Percentiles rank a stretch among this genome's conserved stretches.
Conservation (phyloP, 441 rosid genomes). For the Gossypium lobatum region DNA sequence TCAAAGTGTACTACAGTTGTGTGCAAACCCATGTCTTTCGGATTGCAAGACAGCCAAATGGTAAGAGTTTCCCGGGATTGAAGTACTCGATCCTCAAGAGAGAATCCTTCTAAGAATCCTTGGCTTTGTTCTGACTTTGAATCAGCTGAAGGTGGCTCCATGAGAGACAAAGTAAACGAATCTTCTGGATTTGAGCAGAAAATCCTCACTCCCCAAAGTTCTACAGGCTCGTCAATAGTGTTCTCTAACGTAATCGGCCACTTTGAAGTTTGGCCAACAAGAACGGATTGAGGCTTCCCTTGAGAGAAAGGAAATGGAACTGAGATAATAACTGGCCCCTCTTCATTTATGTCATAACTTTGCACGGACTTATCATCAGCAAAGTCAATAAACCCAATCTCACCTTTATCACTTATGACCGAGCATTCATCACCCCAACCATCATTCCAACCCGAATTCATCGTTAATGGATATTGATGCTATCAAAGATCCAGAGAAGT, state of each 20-base stretch:
- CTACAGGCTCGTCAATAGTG: constrained; percentile 39
- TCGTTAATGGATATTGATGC: constrained; percentile 6
- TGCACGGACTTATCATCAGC: constrained; percentile 37
- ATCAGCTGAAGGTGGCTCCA: constrained; percentile 40
- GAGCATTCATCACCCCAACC: constrained; percentile 36
- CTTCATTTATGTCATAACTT: constrained; percentile 30
- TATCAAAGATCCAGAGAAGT: constrained; percentile 9
- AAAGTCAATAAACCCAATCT: constrained; percentile 46
- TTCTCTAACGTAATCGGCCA: constrained; percentile 37
- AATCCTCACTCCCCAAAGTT: constrained; percentile 47
- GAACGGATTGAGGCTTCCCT: constrained; percentile 43
- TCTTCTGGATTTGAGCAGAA: constrained; percentile 43
- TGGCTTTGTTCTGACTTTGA: constrained; percentile 9
- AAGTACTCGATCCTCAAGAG: constrained; percentile 51
- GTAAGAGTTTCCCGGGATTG: constrained; percentile 35
- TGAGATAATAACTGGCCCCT: constrained; percentile 38
- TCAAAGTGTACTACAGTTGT: constrained; percentile 45
- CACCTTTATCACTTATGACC: constrained; percentile 46
- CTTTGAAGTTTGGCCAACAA: constrained; percentile 36
- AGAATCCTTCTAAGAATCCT: constrained; percentile 33
- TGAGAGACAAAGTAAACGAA: constrained; percentile 41
- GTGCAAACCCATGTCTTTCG: constrained; percentile 50
- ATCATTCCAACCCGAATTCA: constrained; percentile 20
- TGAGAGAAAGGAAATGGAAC: constrained; percentile 41
- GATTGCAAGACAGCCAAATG: constrained; percentile 60